Percentiles rank a stretch among this genome's conserved stretches.
phyloP scores from a whole-genome alignment of 495 filamentous ascomycete species.

The Oidiodendron maius region DNA sequence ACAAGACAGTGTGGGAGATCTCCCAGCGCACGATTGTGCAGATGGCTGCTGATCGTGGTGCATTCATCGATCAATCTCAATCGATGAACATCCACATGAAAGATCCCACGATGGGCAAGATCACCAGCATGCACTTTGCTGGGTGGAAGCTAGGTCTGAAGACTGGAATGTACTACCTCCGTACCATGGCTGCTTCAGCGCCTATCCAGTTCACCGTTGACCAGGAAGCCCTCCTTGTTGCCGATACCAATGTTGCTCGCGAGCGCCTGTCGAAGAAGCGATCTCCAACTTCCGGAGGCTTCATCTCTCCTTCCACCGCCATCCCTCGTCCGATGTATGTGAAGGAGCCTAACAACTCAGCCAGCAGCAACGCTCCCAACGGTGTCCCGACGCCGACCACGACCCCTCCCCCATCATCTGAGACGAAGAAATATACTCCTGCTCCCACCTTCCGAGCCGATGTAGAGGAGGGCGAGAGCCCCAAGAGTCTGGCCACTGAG shows the following conservation, averaged over 20 bases:
- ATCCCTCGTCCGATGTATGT: conserved; percentile 37
- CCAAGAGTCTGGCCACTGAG: conserved; percentile 67
- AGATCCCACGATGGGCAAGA: conserved; percentile 98
- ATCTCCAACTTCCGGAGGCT: conserved; percentile 46
- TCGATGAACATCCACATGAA: conserved; percentile 99
- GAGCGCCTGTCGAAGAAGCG: conserved; percentile 60
- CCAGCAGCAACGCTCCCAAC: conserved; percentile 31
- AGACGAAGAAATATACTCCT: conserved; percentile 29
- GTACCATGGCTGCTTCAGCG: conserved; percentile 92
- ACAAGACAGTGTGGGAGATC: conserved; percentile 99
- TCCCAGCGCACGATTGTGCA: conserved; percentile 92
- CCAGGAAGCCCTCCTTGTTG: conserved; percentile 88
- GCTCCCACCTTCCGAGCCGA: conserved; percentile 59
- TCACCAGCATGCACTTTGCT: conserved; percentile 98
- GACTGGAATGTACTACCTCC: conserved; percentile 99
- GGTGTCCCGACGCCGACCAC: conserved; percentile 58
- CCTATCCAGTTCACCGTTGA: conserved; percentile 99
- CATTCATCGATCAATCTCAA: conserved; percentile 97
- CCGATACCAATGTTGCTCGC: conserved; percentile 75
- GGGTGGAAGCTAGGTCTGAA: conserved; percentile 99
- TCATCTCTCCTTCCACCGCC: conserved; percentile 17
- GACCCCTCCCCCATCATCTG: conserved; percentile 46
- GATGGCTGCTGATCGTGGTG: conserved; percentile 97
- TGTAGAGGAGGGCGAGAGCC: conserved; percentile 63
- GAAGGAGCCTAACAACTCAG: conserved; percentile 24